These are phyloP conservation scores for Metschnikowia sp. DNA, from an alignment of 805 yeast species.

Conservation along the genomic window DNA sequence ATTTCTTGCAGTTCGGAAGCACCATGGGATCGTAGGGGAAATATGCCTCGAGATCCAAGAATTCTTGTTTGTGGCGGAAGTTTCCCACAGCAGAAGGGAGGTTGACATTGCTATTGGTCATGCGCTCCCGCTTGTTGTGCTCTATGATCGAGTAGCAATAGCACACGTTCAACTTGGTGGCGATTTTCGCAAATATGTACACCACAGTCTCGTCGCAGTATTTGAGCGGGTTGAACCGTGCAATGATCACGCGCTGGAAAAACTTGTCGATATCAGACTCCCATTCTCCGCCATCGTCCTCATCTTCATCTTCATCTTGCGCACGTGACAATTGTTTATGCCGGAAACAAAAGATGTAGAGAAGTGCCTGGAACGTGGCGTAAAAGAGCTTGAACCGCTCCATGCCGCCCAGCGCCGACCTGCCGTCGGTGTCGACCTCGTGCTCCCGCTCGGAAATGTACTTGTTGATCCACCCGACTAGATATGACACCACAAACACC, in stretches of 20 bases:
- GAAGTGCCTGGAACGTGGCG: constrained; percentile 84
- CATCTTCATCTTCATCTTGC: constrained; percentile 8
- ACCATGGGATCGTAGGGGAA: constrained; percentile 94
- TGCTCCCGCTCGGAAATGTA: constrained; percentile 81
- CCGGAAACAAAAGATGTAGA: constrained; percentile 90
- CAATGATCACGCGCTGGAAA: constrained; percentile 78
- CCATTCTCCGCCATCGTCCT: constrained; percentile 51
- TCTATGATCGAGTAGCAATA: constrained; percentile 93
- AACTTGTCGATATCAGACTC: constrained; percentile 79
- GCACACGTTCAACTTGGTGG: constrained; percentile 85
- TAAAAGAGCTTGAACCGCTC: constrained; percentile 86
- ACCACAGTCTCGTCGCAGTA: constrained; percentile 94
- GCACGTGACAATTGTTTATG: constrained; percentile 53
- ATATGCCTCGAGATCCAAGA: constrained; percentile 86
- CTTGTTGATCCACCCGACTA: constrained; percentile 79
- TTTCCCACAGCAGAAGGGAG: constrained; percentile 35
- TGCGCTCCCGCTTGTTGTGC: constrained; percentile 73
- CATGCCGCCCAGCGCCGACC: constrained; percentile 56
- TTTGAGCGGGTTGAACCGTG: constrained; percentile 90
- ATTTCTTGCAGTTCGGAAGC: constrained; percentile 55
- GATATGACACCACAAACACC: constrained; percentile 74
- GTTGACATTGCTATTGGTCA: constrained; percentile 41
- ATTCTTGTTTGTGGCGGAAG: constrained; percentile 69
- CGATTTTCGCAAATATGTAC: constrained; percentile 85
- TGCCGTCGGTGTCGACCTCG: constrained; percentile 52